Conservation (phyloP, 2,329 filamentous ascomycete species). For the Penicillium sp. region DNA sequence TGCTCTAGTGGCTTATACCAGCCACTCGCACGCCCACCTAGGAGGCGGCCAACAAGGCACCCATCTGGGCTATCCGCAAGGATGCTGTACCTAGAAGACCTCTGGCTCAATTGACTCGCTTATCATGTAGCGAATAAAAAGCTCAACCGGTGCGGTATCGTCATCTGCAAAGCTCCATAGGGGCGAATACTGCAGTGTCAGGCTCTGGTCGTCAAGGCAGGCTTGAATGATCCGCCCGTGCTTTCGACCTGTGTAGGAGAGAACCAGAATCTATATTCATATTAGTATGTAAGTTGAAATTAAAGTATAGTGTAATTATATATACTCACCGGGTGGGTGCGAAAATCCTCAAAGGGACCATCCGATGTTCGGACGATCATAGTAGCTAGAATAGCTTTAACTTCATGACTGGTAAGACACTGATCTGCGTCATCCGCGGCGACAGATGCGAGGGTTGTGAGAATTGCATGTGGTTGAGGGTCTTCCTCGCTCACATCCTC, state of each 20-base stretch:
- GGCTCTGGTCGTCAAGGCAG: not conserved
- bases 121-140: not conserved
- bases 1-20: no score
- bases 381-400: constrained; percentile 1
- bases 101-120: no score
- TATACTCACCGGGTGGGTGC: constrained; percentile 1
- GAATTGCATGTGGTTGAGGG: constrained; percentile 3
- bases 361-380: not conserved
- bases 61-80: no score
- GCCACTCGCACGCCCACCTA: no score
- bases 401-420: constrained; percentile 1
- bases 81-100: no score
- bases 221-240: constrained; percentile 9
- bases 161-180: constrained; percentile 6
- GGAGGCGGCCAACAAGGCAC: no score
- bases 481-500: not conserved
- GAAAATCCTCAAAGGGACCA: not conserved
- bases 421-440: not conserved
- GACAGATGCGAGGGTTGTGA: constrained; percentile 1
- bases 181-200: constrained; percentile 2
- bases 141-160: constrained; percentile 12
- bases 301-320: not conserved
- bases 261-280: not conserved
- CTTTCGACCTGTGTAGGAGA: constrained; percentile 5
- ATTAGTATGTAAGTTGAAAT: no score